phyloP scores from a whole-genome alignment of 2,329 filamentous ascomycete genomes.

The Grosmannia clavigera region DNA sequence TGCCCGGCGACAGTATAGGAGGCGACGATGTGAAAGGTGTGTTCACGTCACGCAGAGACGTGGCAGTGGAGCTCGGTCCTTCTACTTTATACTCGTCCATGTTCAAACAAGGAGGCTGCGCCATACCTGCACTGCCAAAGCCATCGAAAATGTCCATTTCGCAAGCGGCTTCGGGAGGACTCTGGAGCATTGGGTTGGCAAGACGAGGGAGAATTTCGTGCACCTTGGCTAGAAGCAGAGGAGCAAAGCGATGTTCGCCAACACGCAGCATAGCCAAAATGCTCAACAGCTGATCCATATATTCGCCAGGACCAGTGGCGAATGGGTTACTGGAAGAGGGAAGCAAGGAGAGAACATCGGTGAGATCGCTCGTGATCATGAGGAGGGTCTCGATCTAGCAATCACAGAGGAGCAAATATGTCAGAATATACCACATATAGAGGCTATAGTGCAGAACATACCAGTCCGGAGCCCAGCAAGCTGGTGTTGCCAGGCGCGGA shows the following conservation, averaged over 20 bases:
- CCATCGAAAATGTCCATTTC: constrained; percentile 53
- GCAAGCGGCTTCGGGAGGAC: constrained; percentile 39
- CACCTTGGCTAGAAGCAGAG: constrained; percentile 64
- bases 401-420: not conserved
- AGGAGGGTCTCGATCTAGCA: constrained; percentile 64
- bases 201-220: constrained; percentile 56
- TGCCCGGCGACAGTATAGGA: constrained; percentile 37
- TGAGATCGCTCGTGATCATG: constrained; percentile 61
- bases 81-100: constrained; percentile 38
- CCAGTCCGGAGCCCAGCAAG: constrained; percentile 60
- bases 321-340: constrained; percentile 50
- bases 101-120: constrained; percentile 32
- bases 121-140: constrained; percentile 51
- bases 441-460: constrained; percentile 20
- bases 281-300: constrained; percentile 56
- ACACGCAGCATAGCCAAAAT: constrained; percentile 60
- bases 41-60: constrained; percentile 29
- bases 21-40: constrained; percentile 42
- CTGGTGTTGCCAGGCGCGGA: constrained; percentile 57
- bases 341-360: constrained; percentile 58
- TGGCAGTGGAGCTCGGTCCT: constrained; percentile 24
- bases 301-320: constrained; percentile 55
- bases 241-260: constrained; percentile 64
- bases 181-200: constrained; percentile 46
- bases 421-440: not conserved